Evolutionary conservation across 106 monocot genomes (phyloP).

Genomic region (Dendrobium catenatum): DNA sequence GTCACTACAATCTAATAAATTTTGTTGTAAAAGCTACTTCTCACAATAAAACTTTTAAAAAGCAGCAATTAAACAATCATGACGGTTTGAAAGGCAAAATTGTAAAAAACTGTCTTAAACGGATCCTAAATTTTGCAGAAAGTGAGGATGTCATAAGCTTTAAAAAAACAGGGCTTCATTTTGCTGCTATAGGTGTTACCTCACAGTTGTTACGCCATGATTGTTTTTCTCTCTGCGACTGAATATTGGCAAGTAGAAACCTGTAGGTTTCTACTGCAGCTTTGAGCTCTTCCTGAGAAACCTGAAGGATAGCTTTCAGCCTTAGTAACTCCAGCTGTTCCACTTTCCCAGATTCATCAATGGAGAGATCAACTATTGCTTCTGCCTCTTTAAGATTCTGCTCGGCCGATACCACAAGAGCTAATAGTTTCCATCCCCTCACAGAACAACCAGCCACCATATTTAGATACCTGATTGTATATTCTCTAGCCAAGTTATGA

Average conservation of each 20-base stretch:
- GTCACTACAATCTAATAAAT: too few relatives aligned
- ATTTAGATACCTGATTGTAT: conserved; percentile 41
- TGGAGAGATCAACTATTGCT: conserved; percentile 55
- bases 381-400: conserved; percentile 58
- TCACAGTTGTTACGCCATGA: conserved; percentile 5
- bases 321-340: conserved; percentile 50
- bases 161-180: too few relatives aligned
- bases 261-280: conserved; percentile 61
- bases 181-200: conserved; percentile 12
- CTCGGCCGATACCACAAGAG: conserved; percentile 46
- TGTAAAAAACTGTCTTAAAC: too few relatives aligned
- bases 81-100: too few relatives aligned
- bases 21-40: too few relatives aligned
- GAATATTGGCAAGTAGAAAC: conserved; percentile 49
- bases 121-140: too few relatives aligned
- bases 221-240: conserved; percentile 28
- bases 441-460: conserved; percentile 52
- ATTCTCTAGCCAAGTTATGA: conserved; percentile 37
- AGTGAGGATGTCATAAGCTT: too few relatives aligned
- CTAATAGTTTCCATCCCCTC: conserved; percentile 69
- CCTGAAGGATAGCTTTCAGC: conserved; percentile 62
- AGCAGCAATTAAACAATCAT: too few relatives aligned
- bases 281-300: conserved; percentile 42
- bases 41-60: too few relatives aligned
- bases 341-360: conserved; percentile 40